A percentile compares a stretch with the other conserved stretches of the same genome.
phyloP scores from a whole-genome alignment of 495 filamentous ascomycete species.

The Aspergillus asperescens region DNA sequence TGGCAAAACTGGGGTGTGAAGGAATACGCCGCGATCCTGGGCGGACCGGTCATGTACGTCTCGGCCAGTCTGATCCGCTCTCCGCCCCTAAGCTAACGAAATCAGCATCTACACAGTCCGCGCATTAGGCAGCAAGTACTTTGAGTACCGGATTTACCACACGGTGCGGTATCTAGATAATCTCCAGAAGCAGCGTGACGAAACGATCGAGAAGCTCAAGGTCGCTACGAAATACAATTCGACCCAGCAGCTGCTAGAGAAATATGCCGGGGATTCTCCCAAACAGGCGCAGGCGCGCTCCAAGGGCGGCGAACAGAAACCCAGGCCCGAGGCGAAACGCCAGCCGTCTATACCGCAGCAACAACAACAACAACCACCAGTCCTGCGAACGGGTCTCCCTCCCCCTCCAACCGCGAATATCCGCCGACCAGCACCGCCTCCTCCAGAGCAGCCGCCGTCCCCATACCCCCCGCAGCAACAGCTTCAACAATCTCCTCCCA shows the following conservation, averaged over 20 bases:
- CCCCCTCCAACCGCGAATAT: constrained; percentile 91
- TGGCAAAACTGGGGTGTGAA: constrained; percentile 69
- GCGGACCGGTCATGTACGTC: constrained; percentile 71
- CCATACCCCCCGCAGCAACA: constrained; percentile 10
- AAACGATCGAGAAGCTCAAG: constrained; percentile 91
- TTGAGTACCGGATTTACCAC: constrained; percentile 70
- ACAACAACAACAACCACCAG: constrained; percentile 16
- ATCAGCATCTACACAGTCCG: constrained; percentile 64
- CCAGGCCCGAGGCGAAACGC: constrained; percentile 17
- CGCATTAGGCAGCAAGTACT: constrained; percentile 57
- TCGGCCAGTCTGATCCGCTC: background rate
- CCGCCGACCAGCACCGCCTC: constrained; percentile 24
- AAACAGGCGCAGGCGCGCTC: constrained; percentile 42
- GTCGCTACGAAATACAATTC: constrained; percentile 91
- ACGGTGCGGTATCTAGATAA: constrained; percentile 63
- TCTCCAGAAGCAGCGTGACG: constrained; percentile 68
- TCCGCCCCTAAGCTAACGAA: background rate
- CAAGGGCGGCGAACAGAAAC: constrained; percentile 18
- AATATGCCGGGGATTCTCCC: constrained; percentile 69
- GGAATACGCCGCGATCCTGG: constrained; percentile 72
- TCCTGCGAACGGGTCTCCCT: constrained; percentile 53
- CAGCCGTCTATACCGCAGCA: constrained; percentile 4
- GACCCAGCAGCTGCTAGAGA: constrained; percentile 87
- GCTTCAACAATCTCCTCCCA: constrained; percentile 10
- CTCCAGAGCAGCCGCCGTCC: constrained; percentile 10